phyloP scores from a whole-genome alignment of 768 basidiomycete species.

The Podaxis pistillaris region DNA sequence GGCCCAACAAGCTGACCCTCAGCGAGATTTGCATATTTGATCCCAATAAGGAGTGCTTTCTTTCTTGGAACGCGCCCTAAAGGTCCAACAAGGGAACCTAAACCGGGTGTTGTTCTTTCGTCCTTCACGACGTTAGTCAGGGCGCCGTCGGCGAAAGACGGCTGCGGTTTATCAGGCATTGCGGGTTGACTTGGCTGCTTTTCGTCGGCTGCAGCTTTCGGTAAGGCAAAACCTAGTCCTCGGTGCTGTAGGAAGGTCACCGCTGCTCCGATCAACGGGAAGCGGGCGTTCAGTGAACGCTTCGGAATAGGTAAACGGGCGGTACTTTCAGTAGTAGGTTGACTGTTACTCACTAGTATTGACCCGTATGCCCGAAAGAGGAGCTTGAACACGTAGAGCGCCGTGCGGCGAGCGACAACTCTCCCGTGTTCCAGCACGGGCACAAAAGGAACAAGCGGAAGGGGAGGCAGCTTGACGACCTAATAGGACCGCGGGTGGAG shows the following conservation, averaged over 20 bases:
- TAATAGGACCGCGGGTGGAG: not conserved
- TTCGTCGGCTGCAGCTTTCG: not conserved
- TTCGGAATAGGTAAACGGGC: not conserved
- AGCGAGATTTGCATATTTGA: constrained; percentile 26
- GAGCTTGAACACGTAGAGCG: not conserved
- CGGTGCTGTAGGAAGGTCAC: not conserved
- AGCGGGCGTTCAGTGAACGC: not conserved
- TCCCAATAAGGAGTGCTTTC: constrained; percentile 37
- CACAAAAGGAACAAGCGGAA: not conserved
- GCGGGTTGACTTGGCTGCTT: not conserved
- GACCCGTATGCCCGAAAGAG: not conserved
- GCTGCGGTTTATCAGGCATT: not conserved
- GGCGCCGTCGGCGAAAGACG: not conserved
- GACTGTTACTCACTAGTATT: not conserved
- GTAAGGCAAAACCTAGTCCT: not conserved
- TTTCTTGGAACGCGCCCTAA: constrained; percentile 12
- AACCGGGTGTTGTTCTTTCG: not conserved
- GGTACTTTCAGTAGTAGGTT: too few species aligned
- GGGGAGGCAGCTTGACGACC: not conserved
- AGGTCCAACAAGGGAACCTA: not conserved
- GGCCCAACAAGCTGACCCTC: constrained; percentile 28
- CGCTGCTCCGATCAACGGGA: not conserved
- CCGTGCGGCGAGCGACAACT: not conserved
- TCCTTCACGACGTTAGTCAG: not conserved
- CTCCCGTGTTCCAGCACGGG: not conserved